Conservation (phyloP, 2,329 filamentous ascomycete species). For the Cadophora malorum region DNA sequence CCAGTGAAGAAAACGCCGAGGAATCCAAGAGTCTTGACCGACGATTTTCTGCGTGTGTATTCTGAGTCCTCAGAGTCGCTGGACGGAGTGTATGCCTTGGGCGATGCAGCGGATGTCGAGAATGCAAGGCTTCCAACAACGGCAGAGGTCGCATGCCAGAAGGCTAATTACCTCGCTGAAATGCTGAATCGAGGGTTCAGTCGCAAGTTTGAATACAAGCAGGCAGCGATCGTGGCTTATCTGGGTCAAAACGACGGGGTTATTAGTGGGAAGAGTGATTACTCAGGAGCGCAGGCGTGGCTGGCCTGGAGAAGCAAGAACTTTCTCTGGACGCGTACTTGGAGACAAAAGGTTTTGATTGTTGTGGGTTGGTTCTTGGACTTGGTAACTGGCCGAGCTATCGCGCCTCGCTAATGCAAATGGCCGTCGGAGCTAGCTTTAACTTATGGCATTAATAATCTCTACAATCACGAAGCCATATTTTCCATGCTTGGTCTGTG, state of each 20-base stretch:
- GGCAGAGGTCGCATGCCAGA: constrained; percentile 34
- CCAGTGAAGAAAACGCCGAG: constrained; percentile 38
- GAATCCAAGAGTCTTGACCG: constrained; percentile 31
- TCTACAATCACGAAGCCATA: too few species aligned
- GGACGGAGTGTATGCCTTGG: constrained; percentile 42
- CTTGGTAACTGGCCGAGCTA: constrained; percentile 31
- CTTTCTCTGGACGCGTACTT: constrained; percentile 35
- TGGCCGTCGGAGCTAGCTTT: not conserved
- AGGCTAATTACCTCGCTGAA: constrained; percentile 30
- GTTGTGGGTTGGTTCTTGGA: constrained; percentile 33
- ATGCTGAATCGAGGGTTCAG: constrained; percentile 23
- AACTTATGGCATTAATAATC: not conserved
- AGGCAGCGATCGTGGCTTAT: constrained; percentile 32
- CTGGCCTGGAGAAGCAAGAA: constrained; percentile 37
- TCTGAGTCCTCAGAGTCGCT: constrained; percentile 34
- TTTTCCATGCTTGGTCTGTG: not conserved
- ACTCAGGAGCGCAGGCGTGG: constrained; percentile 32
- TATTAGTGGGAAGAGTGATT: constrained; percentile 32
- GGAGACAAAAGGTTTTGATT: constrained; percentile 34
- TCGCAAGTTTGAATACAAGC: constrained; percentile 28
- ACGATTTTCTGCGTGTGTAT: constrained; percentile 30
- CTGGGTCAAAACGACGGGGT: constrained; percentile 34
- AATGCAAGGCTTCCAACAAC: constrained; percentile 32
- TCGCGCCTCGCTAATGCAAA: constrained; percentile 27
- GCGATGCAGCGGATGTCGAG: constrained; percentile 42